Evolutionary conservation across 805 yeast genomes (phyloP).

Genomic region (Candida tibetensis): DNA sequence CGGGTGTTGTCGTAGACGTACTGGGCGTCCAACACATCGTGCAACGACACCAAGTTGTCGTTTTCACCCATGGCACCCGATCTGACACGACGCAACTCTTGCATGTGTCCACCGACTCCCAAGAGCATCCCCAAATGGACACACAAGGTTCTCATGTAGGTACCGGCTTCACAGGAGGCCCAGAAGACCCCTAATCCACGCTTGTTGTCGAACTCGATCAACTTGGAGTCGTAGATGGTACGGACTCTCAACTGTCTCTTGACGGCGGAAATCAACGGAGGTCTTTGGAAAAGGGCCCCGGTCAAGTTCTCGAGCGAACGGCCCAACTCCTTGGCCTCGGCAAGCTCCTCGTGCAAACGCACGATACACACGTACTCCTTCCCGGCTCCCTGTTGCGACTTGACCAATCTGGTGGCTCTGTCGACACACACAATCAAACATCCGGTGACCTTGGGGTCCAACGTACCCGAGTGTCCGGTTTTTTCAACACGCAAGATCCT

Average conservation of each 20-base stretch:
- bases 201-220: constrained; percentile 94
- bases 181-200: constrained; percentile 97
- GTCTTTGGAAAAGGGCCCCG: constrained; percentile 98
- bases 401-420: constrained; percentile 96
- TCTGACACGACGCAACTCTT: constrained; percentile 98
- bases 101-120: constrained; percentile 99
- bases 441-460: constrained; percentile 98
- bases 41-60: constrained; percentile 91
- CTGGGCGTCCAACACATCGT: constrained; percentile 97
- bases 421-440: constrained; percentile 97
- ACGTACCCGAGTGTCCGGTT: constrained; percentile 98
- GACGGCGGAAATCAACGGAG: constrained; percentile 97
- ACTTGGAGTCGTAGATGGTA: constrained; percentile 93
- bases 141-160: constrained; percentile 98
- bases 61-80: constrained; percentile 92
- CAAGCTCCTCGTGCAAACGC: constrained; percentile 88
- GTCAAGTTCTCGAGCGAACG: constrained; percentile 90
- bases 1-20: constrained; percentile 96
- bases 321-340: constrained; percentile 85
- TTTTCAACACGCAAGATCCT: constrained; percentile 93
- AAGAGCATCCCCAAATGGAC: constrained; percentile 97
- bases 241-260: constrained; percentile 98
- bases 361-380: constrained; percentile 98
- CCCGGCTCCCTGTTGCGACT: constrained; percentile 99
- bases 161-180: constrained; percentile 99